These are phyloP conservation scores for Sporobolus alterniflorus DNA, from an alignment of 202 grass and related monocot species.

Conservation along the genomic window DNA sequence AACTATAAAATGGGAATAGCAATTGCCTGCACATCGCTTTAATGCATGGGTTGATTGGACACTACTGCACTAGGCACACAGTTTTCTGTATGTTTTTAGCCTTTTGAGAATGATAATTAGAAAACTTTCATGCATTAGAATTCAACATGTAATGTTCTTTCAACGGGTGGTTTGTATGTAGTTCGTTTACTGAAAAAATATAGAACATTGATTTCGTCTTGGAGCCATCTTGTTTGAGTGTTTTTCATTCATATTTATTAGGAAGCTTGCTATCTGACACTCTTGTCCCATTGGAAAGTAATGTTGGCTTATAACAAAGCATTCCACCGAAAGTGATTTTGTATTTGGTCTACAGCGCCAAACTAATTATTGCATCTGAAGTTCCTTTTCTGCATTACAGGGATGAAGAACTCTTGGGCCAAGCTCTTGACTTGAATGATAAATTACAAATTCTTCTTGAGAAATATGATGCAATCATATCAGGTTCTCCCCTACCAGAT, in stretches of 20 bases:
- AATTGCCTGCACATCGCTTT: not conserved
- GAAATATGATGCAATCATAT: slow-evolving; percentile 78
- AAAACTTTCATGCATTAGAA: not conserved
- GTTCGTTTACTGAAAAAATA: not conserved
- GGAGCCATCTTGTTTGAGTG: not conserved
- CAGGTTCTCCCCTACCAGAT: slow-evolving; percentile 54
- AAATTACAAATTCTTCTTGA: slow-evolving; percentile 71
- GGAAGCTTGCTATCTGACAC: not conserved
- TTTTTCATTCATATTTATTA: not conserved
- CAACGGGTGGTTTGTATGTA: not conserved
- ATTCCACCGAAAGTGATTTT: too few relatives aligned
- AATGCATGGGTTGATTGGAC: not conserved
- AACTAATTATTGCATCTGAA: not conserved
- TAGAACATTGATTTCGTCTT: not conserved
- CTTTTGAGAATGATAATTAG: not conserved
- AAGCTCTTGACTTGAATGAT: slow-evolving; percentile 85
- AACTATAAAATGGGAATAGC: not conserved
- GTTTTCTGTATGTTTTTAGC: not conserved
- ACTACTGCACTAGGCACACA: not conserved
- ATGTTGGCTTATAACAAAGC: not conserved
- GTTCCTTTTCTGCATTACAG: slow-evolving; percentile 39
- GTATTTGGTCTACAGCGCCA: not conserved
- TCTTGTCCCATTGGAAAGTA: not conserved
- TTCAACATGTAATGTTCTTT: not conserved
- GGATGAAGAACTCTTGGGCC: slow-evolving; percentile 72